Evolutionary conservation across 2,329 filamentous ascomycete genomes (phyloP).

Genomic region (Trichoderma breve): DNA sequence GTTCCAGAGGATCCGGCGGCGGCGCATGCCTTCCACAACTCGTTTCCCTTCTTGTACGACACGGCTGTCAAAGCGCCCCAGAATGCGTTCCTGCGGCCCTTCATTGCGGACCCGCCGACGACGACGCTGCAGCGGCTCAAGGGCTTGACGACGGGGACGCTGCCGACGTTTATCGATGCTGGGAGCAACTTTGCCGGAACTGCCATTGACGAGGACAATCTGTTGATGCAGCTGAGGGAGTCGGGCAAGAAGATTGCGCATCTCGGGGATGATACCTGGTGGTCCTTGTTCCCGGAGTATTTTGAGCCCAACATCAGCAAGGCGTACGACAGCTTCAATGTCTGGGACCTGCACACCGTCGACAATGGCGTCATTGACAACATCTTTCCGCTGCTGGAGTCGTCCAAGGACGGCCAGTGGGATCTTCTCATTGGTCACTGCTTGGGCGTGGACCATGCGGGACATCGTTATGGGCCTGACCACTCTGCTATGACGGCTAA

Average conservation of each 20-base stretch:
- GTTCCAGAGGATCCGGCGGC: slow-evolving; percentile 59
- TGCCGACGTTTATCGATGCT: slow-evolving; percentile 91
- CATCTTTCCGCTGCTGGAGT: slow-evolving; percentile 76
- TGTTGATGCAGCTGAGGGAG: slow-evolving; percentile 64
- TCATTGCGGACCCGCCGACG: slow-evolving; percentile 95
- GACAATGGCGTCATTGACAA: slow-evolving; percentile 93
- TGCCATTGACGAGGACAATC: slow-evolving; percentile 88
- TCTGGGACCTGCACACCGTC: slow-evolving; percentile 95
- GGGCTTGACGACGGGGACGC: slow-evolving; percentile 88
- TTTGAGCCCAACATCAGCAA: slow-evolving; percentile 84
- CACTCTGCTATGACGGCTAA: slow-evolving; percentile 91
- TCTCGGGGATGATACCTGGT: slow-evolving; percentile 97
- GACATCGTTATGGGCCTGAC: slow-evolving; percentile 91
- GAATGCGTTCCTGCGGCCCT: slow-evolving; percentile 86
- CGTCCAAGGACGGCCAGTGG: slow-evolving; percentile 68
- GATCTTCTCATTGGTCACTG: slow-evolving; percentile 95
- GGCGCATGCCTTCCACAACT: slow-evolving; percentile 70
- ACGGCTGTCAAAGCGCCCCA: slow-evolving; percentile 70
- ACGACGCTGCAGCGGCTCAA: slow-evolving; percentile 90
- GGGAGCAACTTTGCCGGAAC: slow-evolving; percentile 95
- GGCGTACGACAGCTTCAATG: slow-evolving; percentile 96
- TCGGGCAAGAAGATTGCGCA: slow-evolving; percentile 77
- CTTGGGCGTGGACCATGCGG: slow-evolving; percentile 93
- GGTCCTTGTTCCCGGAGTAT: slow-evolving; percentile 86
- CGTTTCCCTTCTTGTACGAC: slow-evolving; percentile 82